Conservation (phyloP, 805 yeast genomes). For the Zygosaccharomyces siamensis region DNA sequence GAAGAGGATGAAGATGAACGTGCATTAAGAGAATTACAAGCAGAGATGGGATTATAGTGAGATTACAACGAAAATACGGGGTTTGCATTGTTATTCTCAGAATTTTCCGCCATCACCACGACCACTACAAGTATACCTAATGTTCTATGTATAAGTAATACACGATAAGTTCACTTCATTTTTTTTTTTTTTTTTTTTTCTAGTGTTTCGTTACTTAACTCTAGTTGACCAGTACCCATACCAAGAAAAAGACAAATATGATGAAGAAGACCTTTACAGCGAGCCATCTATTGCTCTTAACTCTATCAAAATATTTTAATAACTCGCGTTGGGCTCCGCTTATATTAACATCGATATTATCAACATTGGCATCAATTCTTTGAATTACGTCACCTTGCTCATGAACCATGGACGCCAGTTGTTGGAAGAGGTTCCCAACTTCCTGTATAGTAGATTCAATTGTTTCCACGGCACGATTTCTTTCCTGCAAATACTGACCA, state of each 20-base stretch:
- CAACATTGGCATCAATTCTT: conserved; percentile 91
- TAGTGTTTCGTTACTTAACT: not conserved
- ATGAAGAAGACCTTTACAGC: conserved; percentile 86
- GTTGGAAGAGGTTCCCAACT: conserved; percentile 90
- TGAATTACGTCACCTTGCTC: conserved; percentile 97
- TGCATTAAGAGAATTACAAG: conserved; percentile 74
- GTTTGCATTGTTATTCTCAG: conserved; percentile 4
- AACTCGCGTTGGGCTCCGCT: conserved; percentile 92
- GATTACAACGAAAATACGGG: conserved; percentile 10
- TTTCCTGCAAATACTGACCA: conserved; percentile 66
- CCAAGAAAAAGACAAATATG: conserved; percentile 64
- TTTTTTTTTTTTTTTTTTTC: not conserved
- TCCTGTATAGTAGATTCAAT: conserved; percentile 96
- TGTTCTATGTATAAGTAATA: conserved; percentile 9
- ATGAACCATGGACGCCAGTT: conserved; percentile 93
- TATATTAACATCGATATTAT: conserved; percentile 84
- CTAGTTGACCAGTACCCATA: conserved; percentile 75
- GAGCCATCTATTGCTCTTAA: conserved; percentile 88
- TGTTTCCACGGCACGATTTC: conserved; percentile 89
- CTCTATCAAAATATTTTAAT: conserved; percentile 80
- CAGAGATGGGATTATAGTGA: conserved; percentile 71
- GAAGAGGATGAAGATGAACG: conserved; percentile 79
- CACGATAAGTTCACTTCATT: not conserved
- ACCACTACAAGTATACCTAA: conserved; percentile 3
- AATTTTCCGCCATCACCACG: conserved; percentile 1